Percentiles rank a stretch among this genome's conserved stretches.
phyloP scores from a whole-genome alignment of 2,329 filamentous ascomycete species.

The Cladosporium cucumerinum region DNA sequence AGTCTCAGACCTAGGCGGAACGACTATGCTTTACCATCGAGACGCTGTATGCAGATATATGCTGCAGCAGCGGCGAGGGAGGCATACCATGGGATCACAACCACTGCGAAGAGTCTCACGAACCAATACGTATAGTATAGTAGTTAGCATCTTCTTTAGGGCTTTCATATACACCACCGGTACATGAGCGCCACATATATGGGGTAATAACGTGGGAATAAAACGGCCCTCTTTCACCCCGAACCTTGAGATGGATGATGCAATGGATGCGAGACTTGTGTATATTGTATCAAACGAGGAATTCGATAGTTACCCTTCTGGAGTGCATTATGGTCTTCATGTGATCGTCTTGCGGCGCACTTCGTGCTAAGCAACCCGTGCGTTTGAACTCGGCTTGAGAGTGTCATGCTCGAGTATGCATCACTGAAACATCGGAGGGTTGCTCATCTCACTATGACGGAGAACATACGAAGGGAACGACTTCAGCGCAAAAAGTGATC shows the following conservation, averaged over 20 bases:
- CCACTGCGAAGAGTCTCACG: background rate
- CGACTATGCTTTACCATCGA: background rate
- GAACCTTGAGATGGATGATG: background rate
- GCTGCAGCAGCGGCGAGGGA: background rate
- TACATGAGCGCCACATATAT: background rate
- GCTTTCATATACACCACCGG: background rate
- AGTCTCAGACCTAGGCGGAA: background rate
- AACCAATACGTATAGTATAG: background rate
- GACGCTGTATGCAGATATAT: background rate
- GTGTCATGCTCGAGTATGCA: background rate
- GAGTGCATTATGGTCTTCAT: no score
- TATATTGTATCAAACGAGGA: background rate
- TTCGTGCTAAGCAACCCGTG: no score
- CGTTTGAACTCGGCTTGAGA: no score
- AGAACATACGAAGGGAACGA: background rate
- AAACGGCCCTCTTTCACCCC: background rate
- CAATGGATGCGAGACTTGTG: background rate
- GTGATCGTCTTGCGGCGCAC: no score
- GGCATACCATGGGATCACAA: no score
- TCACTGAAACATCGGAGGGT: background rate
- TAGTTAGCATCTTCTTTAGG: background rate
- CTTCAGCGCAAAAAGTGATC: background rate
- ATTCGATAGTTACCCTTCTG: no score
- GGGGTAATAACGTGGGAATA: background rate
- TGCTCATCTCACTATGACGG: background rate